phyloP scores from a whole-genome alignment of 179 eudicot genomes.

The Actinidia chinensis region DNA sequence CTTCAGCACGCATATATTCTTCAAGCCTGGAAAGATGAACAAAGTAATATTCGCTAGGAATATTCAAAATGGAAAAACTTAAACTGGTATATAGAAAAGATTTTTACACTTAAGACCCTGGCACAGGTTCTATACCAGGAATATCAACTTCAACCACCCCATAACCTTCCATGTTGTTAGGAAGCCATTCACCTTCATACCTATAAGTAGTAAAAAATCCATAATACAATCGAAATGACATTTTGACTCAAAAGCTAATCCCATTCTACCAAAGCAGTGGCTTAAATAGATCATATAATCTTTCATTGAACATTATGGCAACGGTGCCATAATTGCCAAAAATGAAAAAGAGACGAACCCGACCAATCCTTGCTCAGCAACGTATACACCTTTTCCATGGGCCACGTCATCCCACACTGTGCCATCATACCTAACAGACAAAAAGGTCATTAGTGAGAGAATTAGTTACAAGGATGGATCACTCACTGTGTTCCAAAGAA shows the following conservation, averaged over 20 bases:
- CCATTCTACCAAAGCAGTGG: not conserved
- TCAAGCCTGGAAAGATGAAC: constrained; percentile 66
- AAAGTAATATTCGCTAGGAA: not conserved
- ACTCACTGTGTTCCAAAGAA: no score
- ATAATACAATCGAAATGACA: not conserved
- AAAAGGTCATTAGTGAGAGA: constrained; percentile 20
- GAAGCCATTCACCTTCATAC: constrained; percentile 97
- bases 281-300: not conserved
- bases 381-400: constrained; percentile 91
- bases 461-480: not conserved
- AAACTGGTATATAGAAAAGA: not conserved
- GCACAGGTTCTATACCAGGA: constrained; percentile 77
- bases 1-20: constrained; percentile 83
- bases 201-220: constrained; percentile 33
- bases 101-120: constrained; percentile 64
- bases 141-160: constrained; percentile 90
- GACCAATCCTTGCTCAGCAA: constrained; percentile 71
- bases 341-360: constrained; percentile 43
- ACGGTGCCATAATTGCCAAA: not conserved
- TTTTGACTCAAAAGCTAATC: not conserved
- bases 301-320: not conserved
- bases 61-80: not conserved
- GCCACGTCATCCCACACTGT: constrained; percentile 97
- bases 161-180: constrained; percentile 81
- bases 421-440: constrained; percentile 69